phyloP scores from a whole-genome alignment of 2,329 filamentous ascomycete genomes.

The Sporothrix pallida region DNA sequence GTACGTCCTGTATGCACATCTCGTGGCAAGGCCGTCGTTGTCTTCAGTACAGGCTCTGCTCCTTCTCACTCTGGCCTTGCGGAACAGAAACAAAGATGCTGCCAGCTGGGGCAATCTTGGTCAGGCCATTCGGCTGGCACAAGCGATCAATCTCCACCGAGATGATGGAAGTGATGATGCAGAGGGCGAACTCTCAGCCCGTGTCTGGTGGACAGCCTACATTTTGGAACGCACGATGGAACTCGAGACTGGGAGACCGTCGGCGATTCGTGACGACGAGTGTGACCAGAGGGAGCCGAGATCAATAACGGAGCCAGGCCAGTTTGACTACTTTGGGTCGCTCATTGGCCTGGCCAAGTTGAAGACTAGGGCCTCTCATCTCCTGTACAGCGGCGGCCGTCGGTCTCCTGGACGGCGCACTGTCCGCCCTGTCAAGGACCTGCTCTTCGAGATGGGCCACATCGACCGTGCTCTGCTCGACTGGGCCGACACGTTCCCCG shows the following conservation, averaged over 20 bases:
- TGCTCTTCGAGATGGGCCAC: constrained; percentile 31
- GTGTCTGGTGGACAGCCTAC: constrained; percentile 34
- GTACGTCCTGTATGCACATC: constrained; percentile 25
- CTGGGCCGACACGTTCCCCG: constrained; percentile 33
- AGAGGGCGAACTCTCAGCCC: background rate
- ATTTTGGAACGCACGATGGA: constrained; percentile 32
- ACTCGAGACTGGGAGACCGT: constrained; percentile 32
- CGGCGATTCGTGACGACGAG: constrained; percentile 32
- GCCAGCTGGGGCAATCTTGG: constrained; percentile 32
- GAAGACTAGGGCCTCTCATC: constrained; percentile 22
- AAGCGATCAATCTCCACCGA: constrained; percentile 30
- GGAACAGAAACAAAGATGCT: constrained; percentile 34
- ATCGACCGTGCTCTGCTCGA: constrained; percentile 33
- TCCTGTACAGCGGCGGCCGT: constrained; percentile 25
- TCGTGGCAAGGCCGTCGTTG: constrained; percentile 23
- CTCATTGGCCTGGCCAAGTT: constrained; percentile 29
- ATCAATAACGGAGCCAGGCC: background rate
- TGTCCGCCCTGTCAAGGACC: constrained; percentile 8
- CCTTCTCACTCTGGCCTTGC: constrained; percentile 28
- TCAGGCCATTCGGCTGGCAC: constrained; percentile 31
- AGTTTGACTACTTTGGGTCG: constrained; percentile 28
- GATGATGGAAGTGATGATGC: background rate
- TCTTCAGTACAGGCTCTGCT: constrained; percentile 31
- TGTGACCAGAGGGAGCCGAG: constrained; percentile 15
- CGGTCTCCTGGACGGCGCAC: background rate